These are phyloP conservation scores for Chaetomiaceae sp. DNA, from an alignment of 2,329 filamentous ascomycete genomes.

Conservation along the genomic window DNA sequence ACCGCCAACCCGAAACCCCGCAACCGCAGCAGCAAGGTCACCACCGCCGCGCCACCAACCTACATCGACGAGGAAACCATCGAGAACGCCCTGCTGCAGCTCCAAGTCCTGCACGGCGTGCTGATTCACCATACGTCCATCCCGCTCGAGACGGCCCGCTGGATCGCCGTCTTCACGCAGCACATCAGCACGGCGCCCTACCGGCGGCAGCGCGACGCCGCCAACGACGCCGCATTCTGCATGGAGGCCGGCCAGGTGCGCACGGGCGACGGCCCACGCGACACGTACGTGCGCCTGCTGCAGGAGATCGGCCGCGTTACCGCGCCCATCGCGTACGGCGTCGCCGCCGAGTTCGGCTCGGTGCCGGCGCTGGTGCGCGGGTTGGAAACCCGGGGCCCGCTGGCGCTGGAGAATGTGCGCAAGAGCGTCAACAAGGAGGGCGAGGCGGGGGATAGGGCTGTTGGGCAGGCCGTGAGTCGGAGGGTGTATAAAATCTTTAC, in stretches of 20 bases:
- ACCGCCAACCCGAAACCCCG: constrained; percentile 14
- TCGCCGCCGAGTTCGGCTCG: constrained; percentile 54
- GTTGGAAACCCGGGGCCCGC: constrained; percentile 53
- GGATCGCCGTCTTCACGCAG: constrained; percentile 69
- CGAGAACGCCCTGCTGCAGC: constrained; percentile 62
- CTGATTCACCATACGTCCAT: constrained; percentile 63
- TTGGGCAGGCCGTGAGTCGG: constrained; percentile 54
- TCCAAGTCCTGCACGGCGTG: constrained; percentile 62
- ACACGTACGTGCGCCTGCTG: constrained; percentile 70
- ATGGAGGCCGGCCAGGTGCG: constrained; percentile 74
- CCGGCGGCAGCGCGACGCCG: constrained; percentile 46
- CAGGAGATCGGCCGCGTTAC: constrained; percentile 70
- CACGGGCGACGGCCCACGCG: constrained; percentile 56
- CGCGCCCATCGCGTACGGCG: constrained; percentile 63
- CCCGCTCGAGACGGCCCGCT: constrained; percentile 60
- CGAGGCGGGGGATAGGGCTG: constrained; percentile 44
- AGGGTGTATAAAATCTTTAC: constrained; percentile 56
- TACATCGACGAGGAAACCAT: constrained; percentile 62
- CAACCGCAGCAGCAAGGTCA: constrained; percentile 20
- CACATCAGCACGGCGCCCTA: constrained; percentile 74
- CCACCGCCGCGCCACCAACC: constrained; percentile 35
- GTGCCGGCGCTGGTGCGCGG: constrained; percentile 53
- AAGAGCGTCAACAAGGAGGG: constrained; percentile 54
- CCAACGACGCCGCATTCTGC: constrained; percentile 57
- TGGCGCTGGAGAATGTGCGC: constrained; percentile 54